Percentiles rank a stretch among this genome's conserved stretches.
phyloP scores from a whole-genome alignment of 116 monocot genomes.

The Papilionanthe hybrid region DNA sequence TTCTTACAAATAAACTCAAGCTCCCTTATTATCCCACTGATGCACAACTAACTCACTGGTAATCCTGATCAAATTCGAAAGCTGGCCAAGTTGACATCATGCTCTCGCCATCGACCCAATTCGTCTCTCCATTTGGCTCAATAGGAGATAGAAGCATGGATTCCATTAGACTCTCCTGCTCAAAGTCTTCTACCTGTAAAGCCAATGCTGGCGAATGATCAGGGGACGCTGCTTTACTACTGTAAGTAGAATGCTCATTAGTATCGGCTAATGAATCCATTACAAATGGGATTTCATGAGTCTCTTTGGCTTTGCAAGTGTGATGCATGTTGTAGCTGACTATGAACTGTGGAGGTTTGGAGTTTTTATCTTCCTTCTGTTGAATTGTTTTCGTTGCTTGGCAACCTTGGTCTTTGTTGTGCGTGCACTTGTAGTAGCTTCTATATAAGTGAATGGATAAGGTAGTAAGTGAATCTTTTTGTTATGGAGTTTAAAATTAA shows the following conservation, averaged over 20 bases:
- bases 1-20: no score
- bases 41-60: no score
- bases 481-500: background rate
- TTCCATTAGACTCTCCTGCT: background rate
- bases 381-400: slow-evolving; percentile 45
- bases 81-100: background rate
- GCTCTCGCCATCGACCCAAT: background rate
- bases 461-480: no score
- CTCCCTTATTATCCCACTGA: no score
- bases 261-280: background rate
- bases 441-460: slow-evolving; percentile 7
- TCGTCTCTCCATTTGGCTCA: background rate
- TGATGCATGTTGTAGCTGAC: slow-evolving; percentile 26
- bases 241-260: background rate
- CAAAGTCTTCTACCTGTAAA: background rate
- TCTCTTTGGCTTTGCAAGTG: slow-evolving; percentile 26
- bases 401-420: slow-evolving; percentile 30
- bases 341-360: slow-evolving; percentile 15
- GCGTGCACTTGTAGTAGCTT: slow-evolving; percentile 43
- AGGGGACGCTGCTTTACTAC: background rate
- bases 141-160: background rate
- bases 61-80: background rate
- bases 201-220: background rate
- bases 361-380: background rate
- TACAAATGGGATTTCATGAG: background rate